Conservation (phyloP, 2,329 filamentous ascomycete genomes). For the Paraphoma chrysanthemicola region DNA sequence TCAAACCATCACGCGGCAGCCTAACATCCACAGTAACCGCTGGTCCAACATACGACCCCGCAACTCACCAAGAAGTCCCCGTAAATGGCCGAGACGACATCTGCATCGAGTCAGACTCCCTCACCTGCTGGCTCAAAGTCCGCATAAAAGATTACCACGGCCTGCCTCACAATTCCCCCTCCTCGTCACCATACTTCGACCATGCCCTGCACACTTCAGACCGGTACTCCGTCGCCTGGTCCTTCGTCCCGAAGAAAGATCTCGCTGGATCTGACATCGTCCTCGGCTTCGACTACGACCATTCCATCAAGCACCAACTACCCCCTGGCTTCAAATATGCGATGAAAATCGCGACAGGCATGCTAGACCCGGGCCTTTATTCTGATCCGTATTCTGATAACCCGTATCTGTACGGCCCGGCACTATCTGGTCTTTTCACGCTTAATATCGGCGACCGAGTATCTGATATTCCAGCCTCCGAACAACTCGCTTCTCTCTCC, state of each 20-base stretch:
- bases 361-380: slow-evolving; percentile 46
- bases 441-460: slow-evolving; percentile 40
- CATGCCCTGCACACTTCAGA: slow-evolving; percentile 42
- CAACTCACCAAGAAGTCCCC: slow-evolving; percentile 38
- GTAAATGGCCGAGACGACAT: slow-evolving; percentile 39
- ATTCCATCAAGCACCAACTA: slow-evolving; percentile 44
- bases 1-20: neutral
- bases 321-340: slow-evolving; percentile 47
- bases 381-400: slow-evolving; percentile 46
- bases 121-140: slow-evolving; percentile 41
- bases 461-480: slow-evolving; percentile 17
- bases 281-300: slow-evolving; percentile 47
- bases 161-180: slow-evolving; percentile 37
- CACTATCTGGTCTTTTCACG: slow-evolving; percentile 43
- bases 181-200: slow-evolving; percentile 38
- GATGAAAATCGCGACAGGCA: slow-evolving; percentile 45
- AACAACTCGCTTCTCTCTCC: slow-evolving; percentile 31
- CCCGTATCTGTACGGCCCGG: slow-evolving; percentile 47
- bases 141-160: slow-evolving; percentile 47
- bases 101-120: slow-evolving; percentile 34
- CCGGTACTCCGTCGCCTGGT: slow-evolving; percentile 46
- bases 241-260: slow-evolving; percentile 44
- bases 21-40: slow-evolving; percentile 35
- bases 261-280: slow-evolving; percentile 40
- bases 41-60: slow-evolving; percentile 41